Conservation (phyloP, 495 filamentous ascomycete genomes). For the Xylaria flabelliformis region DNA sequence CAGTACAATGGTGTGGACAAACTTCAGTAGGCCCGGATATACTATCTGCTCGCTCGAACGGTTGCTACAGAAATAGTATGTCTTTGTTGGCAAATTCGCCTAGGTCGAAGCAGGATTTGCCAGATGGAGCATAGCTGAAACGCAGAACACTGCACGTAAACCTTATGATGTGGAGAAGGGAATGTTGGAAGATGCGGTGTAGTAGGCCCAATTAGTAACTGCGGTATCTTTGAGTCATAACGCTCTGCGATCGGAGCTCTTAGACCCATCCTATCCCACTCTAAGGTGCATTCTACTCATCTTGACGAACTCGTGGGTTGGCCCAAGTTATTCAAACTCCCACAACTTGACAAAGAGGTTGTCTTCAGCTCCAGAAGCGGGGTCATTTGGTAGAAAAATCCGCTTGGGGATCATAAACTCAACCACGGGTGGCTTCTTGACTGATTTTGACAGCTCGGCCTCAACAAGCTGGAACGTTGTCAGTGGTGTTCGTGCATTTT, state of each 20-base stretch:
- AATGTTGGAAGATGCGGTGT: constrained; percentile 15
- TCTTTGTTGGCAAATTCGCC: constrained; percentile 22
- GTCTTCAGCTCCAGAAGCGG: constrained; percentile 48
- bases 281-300: background rate
- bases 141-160: constrained; percentile 4
- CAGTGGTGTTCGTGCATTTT: constrained; percentile 25
- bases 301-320: background rate
- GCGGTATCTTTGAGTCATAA: constrained; percentile 19
- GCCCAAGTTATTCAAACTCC: constrained; percentile 52
- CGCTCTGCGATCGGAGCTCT: constrained; percentile 18
- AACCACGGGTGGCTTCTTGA: constrained; percentile 85
- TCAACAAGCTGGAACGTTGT: constrained; percentile 69
- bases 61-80: constrained; percentile 22
- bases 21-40: constrained; percentile 7
- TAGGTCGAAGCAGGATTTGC: background rate
- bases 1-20: constrained; percentile 10
- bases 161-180: constrained; percentile 3
- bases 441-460: constrained; percentile 77
- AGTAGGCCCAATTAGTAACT: constrained; percentile 19
- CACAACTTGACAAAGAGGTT: constrained; percentile 62
- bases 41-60: constrained; percentile 8
- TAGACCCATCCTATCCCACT: constrained; percentile 5
- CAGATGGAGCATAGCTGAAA: constrained; percentile 7
- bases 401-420: constrained; percentile 94
- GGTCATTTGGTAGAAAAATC: constrained; percentile 70